Evolutionary conservation across 805 yeast genomes (phyloP), one percentile per base, ranked within the genome.

Genomic region (Candida taoyuanica): DNA sequence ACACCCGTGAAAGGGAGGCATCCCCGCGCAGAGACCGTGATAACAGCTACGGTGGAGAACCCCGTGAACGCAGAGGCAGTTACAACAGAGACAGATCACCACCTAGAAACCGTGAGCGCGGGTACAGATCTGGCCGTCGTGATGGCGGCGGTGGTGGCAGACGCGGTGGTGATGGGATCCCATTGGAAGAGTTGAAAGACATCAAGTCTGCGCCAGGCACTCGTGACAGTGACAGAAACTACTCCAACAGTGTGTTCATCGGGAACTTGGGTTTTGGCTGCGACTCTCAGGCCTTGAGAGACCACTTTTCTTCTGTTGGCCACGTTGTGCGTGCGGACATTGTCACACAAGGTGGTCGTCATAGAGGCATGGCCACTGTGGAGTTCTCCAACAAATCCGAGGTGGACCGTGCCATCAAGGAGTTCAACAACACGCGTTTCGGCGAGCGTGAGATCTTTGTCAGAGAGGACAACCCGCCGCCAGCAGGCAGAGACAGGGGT

Each of bases 321-420:
- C 73, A 70, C 20, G 82, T 88, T 37, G 70, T 80, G 16, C 74
- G 85, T 47, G 95, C 96, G 3, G 96, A 88, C 59, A 81, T 89
- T 37, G 81, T 87, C 31, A 78, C 81, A 3, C 71, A 76, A 44
- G 76, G 81, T 50, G 94, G 94, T 40, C 82, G 82, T 53, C 81
- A 87, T 55, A 71, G 91, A 63, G 95, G 95, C 46, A 83, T 82
- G 91, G 91, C 89, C 29, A 85, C 95, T 17, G 96, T 88, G 29
- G 96, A 88, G 60, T 89, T 81, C 53, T 67, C 77, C 11, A 67
- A 67, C 41, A 69, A 70, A 43, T 79, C 73, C 14, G 82, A 78
- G 39, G 96, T 86, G 5, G 71, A 68, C 33, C 70, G 65, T 17
- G 96, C 96, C 11, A 85, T 88, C 52, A 63, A 68, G 37, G 69